Evolutionary conservation across 805 yeast genomes (phyloP).

Genomic region (Sungouiella blattae): DNA sequence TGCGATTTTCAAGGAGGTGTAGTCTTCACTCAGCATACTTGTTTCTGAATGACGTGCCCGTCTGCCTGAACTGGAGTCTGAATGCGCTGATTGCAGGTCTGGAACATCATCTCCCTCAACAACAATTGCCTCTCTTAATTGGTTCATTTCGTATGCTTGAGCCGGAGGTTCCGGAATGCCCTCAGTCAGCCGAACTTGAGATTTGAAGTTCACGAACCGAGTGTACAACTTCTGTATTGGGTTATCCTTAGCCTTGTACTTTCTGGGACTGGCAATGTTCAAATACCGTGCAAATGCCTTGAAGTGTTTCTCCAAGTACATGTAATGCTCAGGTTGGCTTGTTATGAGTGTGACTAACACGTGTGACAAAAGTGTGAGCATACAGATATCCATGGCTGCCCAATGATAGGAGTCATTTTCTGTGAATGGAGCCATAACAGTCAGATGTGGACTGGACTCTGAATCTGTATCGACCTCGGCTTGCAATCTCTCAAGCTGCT

Average conservation of each 20-base stretch:
- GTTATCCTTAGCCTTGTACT: conserved; percentile 14
- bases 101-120: not conserved
- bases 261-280: conserved; percentile 12
- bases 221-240: conserved; percentile 11
- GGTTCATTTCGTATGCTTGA: conserved; percentile 1
- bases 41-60: not conserved
- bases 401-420: conserved; percentile 8
- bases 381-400: conserved; percentile 14
- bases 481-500: conserved; percentile 9
- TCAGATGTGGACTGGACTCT: not conserved
- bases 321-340: conserved; percentile 15
- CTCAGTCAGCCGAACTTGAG: conserved; percentile 1
- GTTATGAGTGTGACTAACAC: conserved; percentile 13
- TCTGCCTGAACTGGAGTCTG: not conserved
- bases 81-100: not conserved
- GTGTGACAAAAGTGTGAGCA: conserved; percentile 12
- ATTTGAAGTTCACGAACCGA: conserved; percentile 8
- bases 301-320: conserved; percentile 14
- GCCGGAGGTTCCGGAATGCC: not conserved
- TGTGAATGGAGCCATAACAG: conserved; percentile 1
- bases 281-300: conserved; percentile 12
- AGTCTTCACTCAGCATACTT: not conserved
- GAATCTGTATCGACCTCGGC: conserved; percentile 2
- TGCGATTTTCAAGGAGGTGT: not conserved
- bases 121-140: conserved; percentile 1